Base-by-base conservation (phyloP, 2,329 filamentous ascomycete genomes). In the Trichoderma sp. region DNA sequence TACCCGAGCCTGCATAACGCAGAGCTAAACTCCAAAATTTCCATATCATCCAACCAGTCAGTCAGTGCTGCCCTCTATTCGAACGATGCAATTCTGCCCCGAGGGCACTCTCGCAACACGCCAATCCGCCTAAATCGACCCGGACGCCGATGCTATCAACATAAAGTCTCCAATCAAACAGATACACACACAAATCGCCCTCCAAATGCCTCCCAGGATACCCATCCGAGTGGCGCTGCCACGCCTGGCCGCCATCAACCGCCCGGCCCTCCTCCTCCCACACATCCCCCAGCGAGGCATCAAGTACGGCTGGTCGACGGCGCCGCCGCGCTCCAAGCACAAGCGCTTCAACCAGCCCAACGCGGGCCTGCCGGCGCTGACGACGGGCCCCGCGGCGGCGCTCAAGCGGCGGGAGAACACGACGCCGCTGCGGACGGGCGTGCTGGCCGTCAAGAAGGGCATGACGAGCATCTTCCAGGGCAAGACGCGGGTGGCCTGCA, bases 381-480 rank as follows among this genome's bases (percentile, higher is more conserved):
- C 83, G 10, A 80, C 83, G 7, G 85, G 86, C 0, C 85, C 85
- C 2, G 85, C 84, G 2, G 87, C 87, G 10, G 86, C 87, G 7
- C 82, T 89, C 66, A 78, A 79, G 77, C 84, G 87, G 55, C 83
- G 81, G 71, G 83, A 81, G 69, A 80, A 79, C 69, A 86, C 85
- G 17, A 85, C 86, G 15, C 87, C 87, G 1, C 72, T 88, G 48
- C 90, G 95, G 30, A 89, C 93, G 2, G 95, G 95, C 34, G 88
- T 92, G 9, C 83, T 99, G 54, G 93, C 90, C 14, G 84, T 89
- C 75, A 99, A 99, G 81, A 94, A 93, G 80, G 95, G 95, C 77
- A 98, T 99, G 91, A 96, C 93, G 50, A 93, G 90, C 67, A 80
- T 97, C 69, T 98, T 90, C 83, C 89, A 93, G 74, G 86, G 88